Percentiles rank a stretch among this genome's conserved stretches.
phyloP scores from a whole-genome alignment of 768 basidiomycete species.

The Calocybe gangraenosa region DNA sequence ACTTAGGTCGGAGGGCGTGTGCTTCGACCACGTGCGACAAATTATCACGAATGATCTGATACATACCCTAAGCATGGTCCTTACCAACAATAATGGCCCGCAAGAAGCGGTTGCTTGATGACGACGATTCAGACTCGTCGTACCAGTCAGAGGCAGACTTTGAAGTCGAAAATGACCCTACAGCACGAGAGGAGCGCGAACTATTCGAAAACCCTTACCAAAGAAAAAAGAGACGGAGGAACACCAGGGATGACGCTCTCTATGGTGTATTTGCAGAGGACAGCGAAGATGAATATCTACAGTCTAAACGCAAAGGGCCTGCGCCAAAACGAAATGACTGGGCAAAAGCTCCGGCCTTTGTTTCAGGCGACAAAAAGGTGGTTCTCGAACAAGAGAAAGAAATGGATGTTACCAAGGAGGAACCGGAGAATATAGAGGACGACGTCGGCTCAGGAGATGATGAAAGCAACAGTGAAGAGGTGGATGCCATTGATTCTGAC shows the following conservation, averaged over 20 bases:
- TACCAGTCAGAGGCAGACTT: constrained; percentile 48
- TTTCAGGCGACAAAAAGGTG: constrained; percentile 51
- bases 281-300: constrained; percentile 56
- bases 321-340: constrained; percentile 52
- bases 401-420: constrained; percentile 22
- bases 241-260: constrained; percentile 67
- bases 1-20: background rate
- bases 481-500: constrained; percentile 42
- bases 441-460: constrained; percentile 33
- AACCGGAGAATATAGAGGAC: constrained; percentile 28
- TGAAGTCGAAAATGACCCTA: constrained; percentile 50
- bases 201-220: constrained; percentile 77
- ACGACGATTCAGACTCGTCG: constrained; percentile 66
- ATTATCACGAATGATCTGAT: too few relatives aligned
- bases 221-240: constrained; percentile 60
- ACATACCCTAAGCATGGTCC: too few relatives aligned
- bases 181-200: constrained; percentile 66
- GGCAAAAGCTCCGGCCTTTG: constrained; percentile 76
- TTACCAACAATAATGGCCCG: constrained; percentile 53
- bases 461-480: constrained; percentile 31
- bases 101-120: constrained; percentile 71
- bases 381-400: constrained; percentile 39
- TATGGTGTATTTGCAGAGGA: constrained; percentile 76
- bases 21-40: too few relatives aligned
- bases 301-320: constrained; percentile 18